Evolutionary conservation across 1,284 basidiomycete species (phyloP).

Genomic region (Sanghuangporus baumii): DNA sequence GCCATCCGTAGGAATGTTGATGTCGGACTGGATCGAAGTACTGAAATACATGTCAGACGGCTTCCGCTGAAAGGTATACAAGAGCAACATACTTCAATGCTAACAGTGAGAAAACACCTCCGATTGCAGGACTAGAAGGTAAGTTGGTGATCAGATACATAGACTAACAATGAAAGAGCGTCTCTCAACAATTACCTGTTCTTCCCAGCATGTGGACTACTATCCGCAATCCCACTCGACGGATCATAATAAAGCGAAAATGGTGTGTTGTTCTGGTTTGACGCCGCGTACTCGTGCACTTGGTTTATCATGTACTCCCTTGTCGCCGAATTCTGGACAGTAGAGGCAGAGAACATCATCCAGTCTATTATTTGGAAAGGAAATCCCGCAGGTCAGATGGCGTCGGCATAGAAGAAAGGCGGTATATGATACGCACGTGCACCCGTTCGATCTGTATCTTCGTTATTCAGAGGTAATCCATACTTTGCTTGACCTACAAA

Average conservation of each 20-base stretch:
- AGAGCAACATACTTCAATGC: constrained; percentile 25
- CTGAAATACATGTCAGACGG: neutral
- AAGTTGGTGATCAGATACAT: constrained; percentile 16
- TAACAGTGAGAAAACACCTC: constrained; percentile 30
- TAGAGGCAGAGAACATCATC: constrained; percentile 34
- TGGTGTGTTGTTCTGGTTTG: constrained; percentile 11
- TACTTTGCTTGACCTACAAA: neutral
- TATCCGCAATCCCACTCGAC: neutral
- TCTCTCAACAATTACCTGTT: neutral
- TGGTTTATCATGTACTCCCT: constrained; percentile 29
- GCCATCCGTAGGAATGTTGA: constrained; percentile 3
- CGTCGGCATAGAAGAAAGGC: constrained; percentile 10
- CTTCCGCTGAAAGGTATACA: neutral
- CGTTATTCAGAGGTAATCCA: constrained; percentile 25
- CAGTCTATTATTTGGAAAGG: constrained; percentile 29
- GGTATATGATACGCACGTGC: constrained; percentile 20
- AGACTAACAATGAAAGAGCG: constrained; percentile 13
- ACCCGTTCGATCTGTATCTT: constrained; percentile 20
- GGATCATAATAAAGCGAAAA: constrained; percentile 6
- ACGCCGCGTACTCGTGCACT: constrained; percentile 22
- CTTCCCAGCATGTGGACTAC: neutral
- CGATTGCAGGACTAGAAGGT: constrained; percentile 30
- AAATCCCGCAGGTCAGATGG: too few relatives aligned
- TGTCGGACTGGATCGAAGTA: constrained; percentile 1
- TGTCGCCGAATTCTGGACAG: constrained; percentile 24